Conservation (phyloP, 306 rosid genomes). For the Trichosanthes cucumerina region DNA sequence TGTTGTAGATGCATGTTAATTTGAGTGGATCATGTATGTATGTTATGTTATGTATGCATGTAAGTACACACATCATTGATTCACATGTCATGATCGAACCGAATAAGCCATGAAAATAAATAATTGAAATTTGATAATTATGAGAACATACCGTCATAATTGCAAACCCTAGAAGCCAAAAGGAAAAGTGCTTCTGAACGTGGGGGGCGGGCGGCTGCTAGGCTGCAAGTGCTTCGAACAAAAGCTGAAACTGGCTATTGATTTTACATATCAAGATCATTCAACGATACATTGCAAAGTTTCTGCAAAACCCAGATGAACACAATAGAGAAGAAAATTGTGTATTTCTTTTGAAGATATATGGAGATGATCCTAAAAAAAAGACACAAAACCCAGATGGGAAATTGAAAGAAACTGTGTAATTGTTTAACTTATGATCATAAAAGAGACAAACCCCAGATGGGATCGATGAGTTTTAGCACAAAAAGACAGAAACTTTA, state of each 20-base stretch:
- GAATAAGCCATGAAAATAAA: background rate
- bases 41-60: background rate
- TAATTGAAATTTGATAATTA: background rate
- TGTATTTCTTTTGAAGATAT: background rate
- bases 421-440: background rate
- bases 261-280: background rate
- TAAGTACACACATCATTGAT: background rate
- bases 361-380: background rate
- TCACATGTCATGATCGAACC: background rate
- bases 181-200: background rate
- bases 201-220: background rate
- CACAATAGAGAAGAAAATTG: background rate
- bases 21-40: background rate
- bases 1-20: background rate
- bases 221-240: background rate
- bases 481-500: background rate
- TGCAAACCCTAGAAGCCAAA: background rate
- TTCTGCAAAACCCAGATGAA: constrained; percentile 1
- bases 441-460: background rate
- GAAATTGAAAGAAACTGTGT: background rate
- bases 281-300: background rate
- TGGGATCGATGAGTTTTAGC: background rate
- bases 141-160: background rate
- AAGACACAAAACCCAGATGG: background rate
- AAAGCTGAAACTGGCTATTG: background rate